Evolutionary conservation across 306 rosid species (phyloP).

Genomic region (Cucumis sativus): DNA sequence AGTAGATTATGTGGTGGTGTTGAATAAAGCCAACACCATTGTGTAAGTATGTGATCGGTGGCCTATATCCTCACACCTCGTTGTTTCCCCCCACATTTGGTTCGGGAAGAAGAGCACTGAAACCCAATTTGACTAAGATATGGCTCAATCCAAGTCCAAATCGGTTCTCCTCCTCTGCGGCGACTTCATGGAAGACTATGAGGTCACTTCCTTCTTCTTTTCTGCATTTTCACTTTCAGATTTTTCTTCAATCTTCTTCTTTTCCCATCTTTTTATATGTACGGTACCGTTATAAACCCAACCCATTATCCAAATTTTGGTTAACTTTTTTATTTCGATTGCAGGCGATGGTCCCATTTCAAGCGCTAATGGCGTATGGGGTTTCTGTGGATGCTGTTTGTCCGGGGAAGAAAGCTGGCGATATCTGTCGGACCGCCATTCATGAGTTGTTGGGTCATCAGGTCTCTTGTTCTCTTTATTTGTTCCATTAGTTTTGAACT

Average conservation of each 20-base stretch:
- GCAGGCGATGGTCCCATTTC: conserved; percentile 82
- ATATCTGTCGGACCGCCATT: conserved; percentile 59
- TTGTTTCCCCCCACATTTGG: no score
- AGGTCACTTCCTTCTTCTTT: conserved; percentile 20
- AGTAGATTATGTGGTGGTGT: no score
- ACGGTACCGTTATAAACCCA: not conserved
- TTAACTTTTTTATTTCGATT: conserved; percentile 5
- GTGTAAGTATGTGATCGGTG: no score
- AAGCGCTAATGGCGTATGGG: conserved; percentile 69
- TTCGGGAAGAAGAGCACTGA: not conserved
- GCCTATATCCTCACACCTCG: not conserved
- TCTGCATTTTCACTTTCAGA: not conserved
- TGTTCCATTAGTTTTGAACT: not conserved
- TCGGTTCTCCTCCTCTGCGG: conserved; percentile 69
- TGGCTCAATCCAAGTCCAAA: conserved; percentile 18
- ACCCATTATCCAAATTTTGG: not conserved
- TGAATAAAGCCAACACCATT: no score
- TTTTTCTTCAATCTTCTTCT: not conserved
- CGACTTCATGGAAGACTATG: conserved; percentile 82
- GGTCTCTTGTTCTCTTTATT: conserved; percentile 21
- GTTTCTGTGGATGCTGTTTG: conserved; percentile 67
- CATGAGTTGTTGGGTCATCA: conserved; percentile 34
- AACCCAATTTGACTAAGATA: not conserved
- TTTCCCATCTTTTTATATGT: not conserved
- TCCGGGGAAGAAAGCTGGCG: conserved; percentile 73